Conservation (phyloP, 176 grass and related monocot species). For the Puya raimondii region DNA sequence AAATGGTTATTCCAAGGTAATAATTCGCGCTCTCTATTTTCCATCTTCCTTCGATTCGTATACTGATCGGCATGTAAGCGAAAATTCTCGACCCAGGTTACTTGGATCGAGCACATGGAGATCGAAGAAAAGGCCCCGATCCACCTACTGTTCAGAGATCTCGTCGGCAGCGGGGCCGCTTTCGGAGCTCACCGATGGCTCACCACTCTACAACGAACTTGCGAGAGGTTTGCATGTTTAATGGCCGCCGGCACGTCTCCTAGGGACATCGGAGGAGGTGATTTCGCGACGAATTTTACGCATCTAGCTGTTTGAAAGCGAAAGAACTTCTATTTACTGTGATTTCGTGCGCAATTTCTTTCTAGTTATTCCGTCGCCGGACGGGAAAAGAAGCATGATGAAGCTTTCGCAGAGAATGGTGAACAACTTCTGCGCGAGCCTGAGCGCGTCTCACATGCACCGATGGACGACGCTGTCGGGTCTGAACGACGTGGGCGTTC, state of each 20-base stretch:
- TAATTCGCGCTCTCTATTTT: neutral
- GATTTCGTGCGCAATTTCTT: neutral
- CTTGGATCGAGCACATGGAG: conserved; percentile 92
- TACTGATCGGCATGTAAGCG: too few relatives aligned
- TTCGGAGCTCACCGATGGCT: conserved; percentile 84
- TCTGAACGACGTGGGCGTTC: conserved; percentile 40
- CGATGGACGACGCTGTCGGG: conserved; percentile 64
- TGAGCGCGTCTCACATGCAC: conserved; percentile 57
- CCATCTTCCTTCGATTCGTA: too few relatives aligned
- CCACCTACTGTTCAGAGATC: conserved; percentile 56
- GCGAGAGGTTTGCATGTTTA: conserved; percentile 68
- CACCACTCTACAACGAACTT: conserved; percentile 67
- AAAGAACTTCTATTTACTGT: neutral
- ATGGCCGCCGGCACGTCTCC: conserved; percentile 48
- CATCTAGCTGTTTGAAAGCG: neutral
- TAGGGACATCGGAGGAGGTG: conserved; percentile 31
- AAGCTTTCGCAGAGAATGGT: conserved; percentile 84
- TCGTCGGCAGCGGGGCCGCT: conserved; percentile 58
- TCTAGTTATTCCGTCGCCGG: conserved; percentile 45
- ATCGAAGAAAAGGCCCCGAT: conserved; percentile 61
- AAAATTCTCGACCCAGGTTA: conserved; percentile 37
- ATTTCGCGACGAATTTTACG: conserved; percentile 13
- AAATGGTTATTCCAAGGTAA: conserved; percentile 70
- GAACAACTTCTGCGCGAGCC: conserved; percentile 58
- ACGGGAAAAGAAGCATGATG: conserved; percentile 76